phyloP scores from a whole-genome alignment of 2,329 filamentous ascomycete genomes.

The Nannizzia gypsea region DNA sequence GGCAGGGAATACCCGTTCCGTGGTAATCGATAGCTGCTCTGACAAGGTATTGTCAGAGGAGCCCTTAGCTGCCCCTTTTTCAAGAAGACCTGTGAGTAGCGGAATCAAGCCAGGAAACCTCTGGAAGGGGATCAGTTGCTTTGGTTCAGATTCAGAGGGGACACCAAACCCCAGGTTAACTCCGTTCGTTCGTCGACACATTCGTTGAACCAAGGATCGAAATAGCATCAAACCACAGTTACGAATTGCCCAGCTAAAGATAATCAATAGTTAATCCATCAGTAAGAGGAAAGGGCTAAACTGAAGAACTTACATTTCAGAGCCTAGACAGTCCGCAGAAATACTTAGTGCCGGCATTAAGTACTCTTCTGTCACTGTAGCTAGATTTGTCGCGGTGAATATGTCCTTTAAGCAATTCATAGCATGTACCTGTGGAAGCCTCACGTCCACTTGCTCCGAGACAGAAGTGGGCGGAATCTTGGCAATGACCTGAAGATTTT shows the following conservation, averaged over 20 bases:
- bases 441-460: conserved; percentile 33
- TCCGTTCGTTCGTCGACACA: conserved; percentile 30
- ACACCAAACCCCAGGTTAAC: conserved; percentile 39
- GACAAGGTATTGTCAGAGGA: not conserved
- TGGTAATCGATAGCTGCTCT: conserved; percentile 22
- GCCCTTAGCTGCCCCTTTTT: not conserved
- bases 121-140: conserved; percentile 29
- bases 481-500: conserved; percentile 31
- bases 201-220: conserved; percentile 66
- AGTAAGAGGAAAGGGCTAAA: not conserved
- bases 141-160: conserved; percentile 33
- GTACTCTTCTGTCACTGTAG: conserved; percentile 60
- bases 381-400: conserved; percentile 69
- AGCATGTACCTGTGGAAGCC: conserved; percentile 83
- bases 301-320: conserved; percentile 51
- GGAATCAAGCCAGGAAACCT: conserved; percentile 31
- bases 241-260: conserved; percentile 69
- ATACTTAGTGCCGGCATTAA: conserved; percentile 63
- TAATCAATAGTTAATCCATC: not conserved
- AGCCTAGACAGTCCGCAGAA: conserved; percentile 68
- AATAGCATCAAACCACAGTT: conserved; percentile 89
- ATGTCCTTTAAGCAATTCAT: conserved; percentile 89
- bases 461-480: conserved; percentile 22
- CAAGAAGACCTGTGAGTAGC: conserved; percentile 27
- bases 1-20: conserved; percentile 35